Conservation (phyloP, 176 grass and related monocot genomes). For the Carex cristatella region DNA sequence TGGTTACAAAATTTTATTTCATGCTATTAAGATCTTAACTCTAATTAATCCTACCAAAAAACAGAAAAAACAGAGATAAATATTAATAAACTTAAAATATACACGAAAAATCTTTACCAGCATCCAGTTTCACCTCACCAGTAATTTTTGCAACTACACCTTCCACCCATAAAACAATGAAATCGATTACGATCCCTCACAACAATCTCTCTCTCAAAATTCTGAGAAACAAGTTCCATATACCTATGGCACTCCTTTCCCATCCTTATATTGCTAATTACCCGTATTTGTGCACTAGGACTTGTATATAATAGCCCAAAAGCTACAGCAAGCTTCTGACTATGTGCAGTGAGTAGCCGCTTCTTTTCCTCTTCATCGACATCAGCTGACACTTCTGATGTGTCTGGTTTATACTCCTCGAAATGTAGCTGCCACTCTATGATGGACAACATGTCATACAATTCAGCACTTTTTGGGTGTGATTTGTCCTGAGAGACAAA, state of each 20-base stretch:
- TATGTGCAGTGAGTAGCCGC: conserved; percentile 31
- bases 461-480: conserved; percentile 36
- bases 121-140: conserved; percentile 43
- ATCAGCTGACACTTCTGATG: conserved; percentile 46
- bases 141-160: conserved; percentile 47
- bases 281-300: conserved; percentile 34
- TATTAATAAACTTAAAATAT: background rate
- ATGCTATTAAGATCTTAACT: background rate
- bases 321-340: conserved; percentile 87
- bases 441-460: conserved; percentile 75
- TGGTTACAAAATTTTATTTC: background rate
- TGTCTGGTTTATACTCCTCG: conserved; percentile 51
- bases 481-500: conserved; percentile 66
- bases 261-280: conserved; percentile 73
- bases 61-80: background rate
- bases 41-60: background rate
- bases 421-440: conserved; percentile 72
- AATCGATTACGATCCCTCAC: conserved; percentile 63
- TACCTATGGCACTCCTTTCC: conserved; percentile 69
- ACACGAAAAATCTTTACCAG: conserved; percentile 26
- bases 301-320: conserved; percentile 54
- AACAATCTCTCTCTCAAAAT: conserved; percentile 48
- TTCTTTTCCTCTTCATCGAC: conserved; percentile 57
- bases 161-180: conserved; percentile 56
- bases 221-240: conserved; percentile 43